A percentile compares a stretch with the other conserved stretches of the same genome.
phyloP scores from a whole-genome alignment of 257 asterid genomes.

The Hygrophila difformis region DNA sequence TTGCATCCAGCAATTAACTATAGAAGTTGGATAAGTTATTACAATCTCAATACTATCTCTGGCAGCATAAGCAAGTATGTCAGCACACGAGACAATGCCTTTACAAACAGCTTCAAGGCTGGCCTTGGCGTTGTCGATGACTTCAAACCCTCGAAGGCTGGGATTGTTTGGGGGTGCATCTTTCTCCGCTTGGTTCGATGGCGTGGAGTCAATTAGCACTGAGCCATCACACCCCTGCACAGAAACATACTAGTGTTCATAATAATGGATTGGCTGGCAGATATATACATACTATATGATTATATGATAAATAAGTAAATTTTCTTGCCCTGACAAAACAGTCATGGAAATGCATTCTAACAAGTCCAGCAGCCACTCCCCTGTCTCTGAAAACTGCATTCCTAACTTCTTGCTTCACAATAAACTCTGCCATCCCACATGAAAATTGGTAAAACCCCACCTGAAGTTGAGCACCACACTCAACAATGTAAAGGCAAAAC shows the following conservation, averaged over 20 bases:
- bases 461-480: constrained; percentile 40
- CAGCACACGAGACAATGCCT: constrained; percentile 71
- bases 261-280: not conserved
- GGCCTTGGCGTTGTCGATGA: constrained; percentile 51
- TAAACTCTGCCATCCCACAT: constrained; percentile 44
- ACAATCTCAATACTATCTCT: constrained; percentile 71
- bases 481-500: constrained; percentile 13
- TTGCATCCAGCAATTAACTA: not conserved
- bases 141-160: constrained; percentile 69
- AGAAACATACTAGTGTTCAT: not conserved
- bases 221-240: constrained; percentile 86
- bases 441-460: constrained; percentile 45
- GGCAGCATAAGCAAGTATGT: constrained; percentile 74
- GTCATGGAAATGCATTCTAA: constrained; percentile 81
- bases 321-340: constrained; percentile 67
- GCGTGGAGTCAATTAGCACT: constrained; percentile 52
- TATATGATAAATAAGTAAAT: not conserved
- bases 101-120: constrained; percentile 44
- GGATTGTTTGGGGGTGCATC: constrained; percentile 65
- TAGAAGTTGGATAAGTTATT: not conserved
- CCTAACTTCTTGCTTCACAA: constrained; percentile 49
- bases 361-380: constrained; percentile 73
- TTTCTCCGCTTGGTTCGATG: constrained; percentile 59
- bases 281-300: not conserved
- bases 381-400: constrained; percentile 30